These are phyloP conservation scores for Filosporella fistucella DNA, from an alignment of 495 filamentous ascomycete genomes.

Conservation along the genomic window DNA sequence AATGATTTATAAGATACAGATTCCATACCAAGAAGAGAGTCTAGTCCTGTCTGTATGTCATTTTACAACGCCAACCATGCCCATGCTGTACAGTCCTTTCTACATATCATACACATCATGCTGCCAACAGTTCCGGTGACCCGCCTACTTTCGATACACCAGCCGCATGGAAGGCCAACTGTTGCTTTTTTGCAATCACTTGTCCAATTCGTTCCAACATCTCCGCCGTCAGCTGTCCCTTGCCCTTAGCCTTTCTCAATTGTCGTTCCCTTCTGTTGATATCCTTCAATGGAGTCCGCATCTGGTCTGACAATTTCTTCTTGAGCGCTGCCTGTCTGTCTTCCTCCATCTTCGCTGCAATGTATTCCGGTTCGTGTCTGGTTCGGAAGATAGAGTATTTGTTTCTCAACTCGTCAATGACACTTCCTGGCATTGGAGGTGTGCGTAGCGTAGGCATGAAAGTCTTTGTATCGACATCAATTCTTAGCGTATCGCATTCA, in stretches of 20 bases:
- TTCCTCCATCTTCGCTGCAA: constrained; percentile 57
- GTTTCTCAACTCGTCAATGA: constrained; percentile 86
- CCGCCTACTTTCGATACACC: constrained; percentile 18
- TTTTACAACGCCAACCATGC: constrained; percentile 24
- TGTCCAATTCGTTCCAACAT: constrained; percentile 63
- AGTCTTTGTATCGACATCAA: constrained; percentile 68
- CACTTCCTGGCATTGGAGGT: constrained; percentile 70
- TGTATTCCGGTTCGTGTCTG: constrained; percentile 67
- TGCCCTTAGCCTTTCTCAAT: constrained; percentile 34
- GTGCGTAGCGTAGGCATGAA: constrained; percentile 69
- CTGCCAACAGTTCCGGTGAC: constrained; percentile 1
- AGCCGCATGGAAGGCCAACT: constrained; percentile 27
- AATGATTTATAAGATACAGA: constrained; percentile 4
- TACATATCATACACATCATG: constrained; percentile 22
- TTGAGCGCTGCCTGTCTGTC: constrained; percentile 50
- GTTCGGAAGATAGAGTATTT: constrained; percentile 80
- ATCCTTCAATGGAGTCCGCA: constrained; percentile 37
- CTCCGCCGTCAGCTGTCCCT: constrained; percentile 41
- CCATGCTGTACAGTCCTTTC: constrained; percentile 14
- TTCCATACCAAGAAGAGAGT: constrained; percentile 17
- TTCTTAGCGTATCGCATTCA: constrained; percentile 64
- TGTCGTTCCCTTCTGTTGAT: constrained; percentile 32
- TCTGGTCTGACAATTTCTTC: constrained; percentile 32
- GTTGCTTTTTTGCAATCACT: constrained; percentile 55
- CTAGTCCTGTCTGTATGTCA: constrained; percentile 6